These are phyloP conservation scores for Scedosporium boydii DNA, from an alignment of 2,329 filamentous ascomycete genomes.

Conservation along the genomic window DNA sequence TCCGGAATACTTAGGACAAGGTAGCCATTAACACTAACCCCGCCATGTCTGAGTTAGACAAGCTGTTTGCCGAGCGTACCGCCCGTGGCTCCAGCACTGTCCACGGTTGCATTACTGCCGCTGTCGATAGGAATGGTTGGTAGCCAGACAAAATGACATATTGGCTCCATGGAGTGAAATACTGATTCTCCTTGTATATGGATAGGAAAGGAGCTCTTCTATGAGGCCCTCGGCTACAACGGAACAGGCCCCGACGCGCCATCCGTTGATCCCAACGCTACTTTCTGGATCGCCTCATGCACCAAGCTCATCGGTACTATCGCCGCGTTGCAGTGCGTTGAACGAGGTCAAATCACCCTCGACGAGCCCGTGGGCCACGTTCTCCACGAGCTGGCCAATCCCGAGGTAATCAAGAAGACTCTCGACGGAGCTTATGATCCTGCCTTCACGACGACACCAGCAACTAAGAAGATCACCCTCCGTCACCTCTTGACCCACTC, in stretches of 20 bases:
- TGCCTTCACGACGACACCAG: not conserved
- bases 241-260: not conserved
- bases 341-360: not conserved
- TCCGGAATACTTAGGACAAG: too few relatives aligned
- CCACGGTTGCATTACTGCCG: not conserved
- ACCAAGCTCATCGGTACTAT: not conserved
- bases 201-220: not conserved
- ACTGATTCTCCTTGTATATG: too few relatives aligned
- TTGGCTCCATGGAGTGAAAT: too few relatives aligned
- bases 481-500: conserved; percentile 6
- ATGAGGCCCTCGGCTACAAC: not conserved
- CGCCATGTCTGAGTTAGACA: not conserved
- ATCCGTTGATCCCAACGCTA: not conserved
- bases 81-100: not conserved
- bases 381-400: not conserved
- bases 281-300: not conserved
- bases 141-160: too few relatives aligned
- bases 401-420: not conserved
- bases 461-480: conserved; percentile 3
- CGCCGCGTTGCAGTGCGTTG: not conserved
- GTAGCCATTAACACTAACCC: too few relatives aligned
- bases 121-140: not conserved
- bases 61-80: not conserved
- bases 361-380: not conserved
- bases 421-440: not conserved